Base-by-base conservation (phyloP, 306 rosid genomes). In the Myrica gale region DNA sequence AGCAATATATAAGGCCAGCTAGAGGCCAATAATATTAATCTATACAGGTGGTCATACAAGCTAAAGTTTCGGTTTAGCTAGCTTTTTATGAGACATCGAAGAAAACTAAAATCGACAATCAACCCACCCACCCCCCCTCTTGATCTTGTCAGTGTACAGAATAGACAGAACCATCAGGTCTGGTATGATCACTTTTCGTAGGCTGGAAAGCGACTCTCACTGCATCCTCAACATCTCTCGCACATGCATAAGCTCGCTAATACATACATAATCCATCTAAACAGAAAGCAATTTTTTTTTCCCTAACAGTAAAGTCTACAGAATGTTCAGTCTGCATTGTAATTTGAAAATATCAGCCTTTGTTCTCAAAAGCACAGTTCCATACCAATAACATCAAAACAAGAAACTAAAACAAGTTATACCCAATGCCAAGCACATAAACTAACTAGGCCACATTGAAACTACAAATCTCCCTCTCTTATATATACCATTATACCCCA, bases 401-500 rank as follows among this genome's bases (percentile, higher is more conserved):
- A 73, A 50, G 52, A 68, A 62, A 62, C 41, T 15, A 48, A 67
- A 76, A 76, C 56, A 72, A 63, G 68, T 37, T 52, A 6, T 7
- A 53, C 42, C 52, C 56, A 80, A 84, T 72, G 74, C 69, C 82
- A 82, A 60, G 76, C 65, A 81, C 74, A 83, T 43, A 67, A 65
- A 78, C 60, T 37, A 71, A 74, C 56, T 48, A 52, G 71, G 72
- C 61, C 71, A 78, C 77, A 74, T 78, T 75, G 73, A 69, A 73
- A 78, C 58, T 55, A 79, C 68, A 79, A 84, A 77, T 72, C 76
- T 32, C 83, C 85, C 82, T 75, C 88, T 86, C 84, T 87, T 21
- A 81, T 78, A n/a, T 85, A 83, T 80, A 79, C 85, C 84, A 79
- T 79, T 83, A 78, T 76, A 80, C 83, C 89, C 65, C 83, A 72